Percentiles rank a stretch among this genome's conserved stretches.
Conservation (phyloP, 2,329 filamentous ascomycete species). For the Microdochium paspali region DNA sequence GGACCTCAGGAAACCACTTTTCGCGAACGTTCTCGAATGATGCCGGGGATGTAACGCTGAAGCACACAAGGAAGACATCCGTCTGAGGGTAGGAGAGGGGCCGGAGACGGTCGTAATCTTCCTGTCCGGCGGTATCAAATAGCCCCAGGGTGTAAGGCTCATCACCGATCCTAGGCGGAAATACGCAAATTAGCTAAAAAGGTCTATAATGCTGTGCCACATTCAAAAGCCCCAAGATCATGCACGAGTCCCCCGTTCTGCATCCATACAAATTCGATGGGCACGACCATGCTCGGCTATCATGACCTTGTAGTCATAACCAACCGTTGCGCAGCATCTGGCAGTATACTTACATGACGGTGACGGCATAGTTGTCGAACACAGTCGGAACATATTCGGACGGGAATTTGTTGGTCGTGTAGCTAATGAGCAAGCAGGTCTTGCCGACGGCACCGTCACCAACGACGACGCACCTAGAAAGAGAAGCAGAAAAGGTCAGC, state of each 20-base stretch:
- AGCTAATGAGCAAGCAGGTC: constrained; percentile 97
- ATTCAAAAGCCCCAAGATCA: too few relatives aligned
- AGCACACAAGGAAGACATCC: constrained; percentile 97
- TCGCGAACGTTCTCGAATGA: constrained; percentile 99
- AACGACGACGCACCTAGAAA: constrained; percentile 84
- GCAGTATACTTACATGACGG: constrained; percentile 93
- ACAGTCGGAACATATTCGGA: constrained; percentile 99
- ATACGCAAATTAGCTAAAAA: too few relatives aligned
- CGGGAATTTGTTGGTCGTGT: constrained; percentile 99
- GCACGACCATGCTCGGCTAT: not conserved
- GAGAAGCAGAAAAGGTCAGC: not conserved
- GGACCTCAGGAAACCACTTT: constrained; percentile 98
- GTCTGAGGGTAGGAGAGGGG: constrained; percentile 97
- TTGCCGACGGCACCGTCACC: constrained; percentile 99
- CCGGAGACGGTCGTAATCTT: constrained; percentile 96
- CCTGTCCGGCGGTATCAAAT: constrained; percentile 97
- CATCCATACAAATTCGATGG: not conserved
- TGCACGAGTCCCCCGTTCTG: not conserved
- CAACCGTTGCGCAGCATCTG: too few relatives aligned
- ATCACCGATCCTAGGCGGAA: constrained; percentile 75
- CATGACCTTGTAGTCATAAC: not conserved
- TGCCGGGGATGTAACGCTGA: constrained; percentile 92
- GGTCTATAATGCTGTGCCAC: too few relatives aligned
- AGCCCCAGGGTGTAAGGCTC: constrained; percentile 96
- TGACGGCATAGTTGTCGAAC: constrained; percentile 99